Base-by-base conservation (phyloP, 495 filamentous ascomycete species). In the Lichenothelia convexa region DNA sequence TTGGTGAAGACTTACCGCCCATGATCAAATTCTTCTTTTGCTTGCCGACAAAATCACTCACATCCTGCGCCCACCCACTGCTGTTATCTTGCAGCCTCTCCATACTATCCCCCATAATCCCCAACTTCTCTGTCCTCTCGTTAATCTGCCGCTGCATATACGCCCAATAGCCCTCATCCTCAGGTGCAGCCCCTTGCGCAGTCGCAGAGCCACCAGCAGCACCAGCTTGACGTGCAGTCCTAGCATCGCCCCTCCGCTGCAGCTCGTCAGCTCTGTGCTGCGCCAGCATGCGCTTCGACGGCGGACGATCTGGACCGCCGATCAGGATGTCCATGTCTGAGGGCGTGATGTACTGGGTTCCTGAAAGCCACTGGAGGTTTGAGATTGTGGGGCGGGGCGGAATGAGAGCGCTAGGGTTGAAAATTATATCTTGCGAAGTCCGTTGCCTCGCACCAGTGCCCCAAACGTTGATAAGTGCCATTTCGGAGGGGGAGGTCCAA, bases 331-430 rank as follows among this genome's bases (percentile, higher is more conserved):
- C 89, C 59, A 97, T 71, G 51, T 97, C 91, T n/a, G 75, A 62
- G 11, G 82, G 76, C 13, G 80, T 80, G 22, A 97, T 64, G 42
- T 92, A 80, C 55, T 93, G 87, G 9, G 91, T 94, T 1, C 89
- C 91, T 0, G 85, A 75, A 26, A 97, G 82, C 89, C 89, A 97
- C 54, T 93, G 82, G 16, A 97, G 50, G 44, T 89, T 93, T 6
- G 80, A 86, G 32, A 97, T 97, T 1, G 86, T 93, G n/a, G 89
- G 91, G 21, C 89, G 69, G 11, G 80, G 65, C 3, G 87, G 89
- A 12, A 78, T 63, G 11, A 66, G 46, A 11, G 75, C 68, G 41
- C 75, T 61, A 3, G 77, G 70, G 42, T 93, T 92, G 24, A 29
- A 29, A 13, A 29, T 9, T 2, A 13, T 11, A 13, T 29, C 24